Base-by-base conservation (phyloP, 495 filamentous ascomycete genomes). In the Chaetomium tenue region DNA sequence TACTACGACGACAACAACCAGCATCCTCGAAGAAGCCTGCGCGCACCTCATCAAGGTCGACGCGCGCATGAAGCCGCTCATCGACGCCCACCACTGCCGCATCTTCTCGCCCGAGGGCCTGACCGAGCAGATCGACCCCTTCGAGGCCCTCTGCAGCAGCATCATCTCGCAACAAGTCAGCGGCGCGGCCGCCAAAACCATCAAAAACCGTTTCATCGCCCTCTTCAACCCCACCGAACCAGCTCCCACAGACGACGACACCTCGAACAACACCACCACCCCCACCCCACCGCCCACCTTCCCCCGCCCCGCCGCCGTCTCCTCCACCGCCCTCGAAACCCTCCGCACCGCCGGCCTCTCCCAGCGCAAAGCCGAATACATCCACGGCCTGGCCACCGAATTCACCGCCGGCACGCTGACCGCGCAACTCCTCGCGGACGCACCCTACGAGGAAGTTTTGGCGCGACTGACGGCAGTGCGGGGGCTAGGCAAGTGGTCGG, bases 111-210 rank as follows among this genome's bases (percentile, higher is more conserved):
- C 91, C 3, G 87, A 89, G 58, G 93, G 92, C 0, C 76, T 98
- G 20, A 85, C 87, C 20, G 93, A 97, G 76, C 77, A 86, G 66
- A 83, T 96, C 65, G 90, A 98, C 74, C 93, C 94, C 4, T 98
- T 97, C 72, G 87, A 86, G 58, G 88, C 87, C 60, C 82, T 98
- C 47, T 82, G 83, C 26, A 90, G 86, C 73, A 88, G 91, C 53
- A 97, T 98, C 68, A 96, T 98, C 63, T 91, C 91, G 51, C 94
- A 98, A 75, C 94, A 98, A 74, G 93, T 98, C 15, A 94, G 91
- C 20, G 91, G 93, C 20, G 91, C 91, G 5, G 94, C 94, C 3
- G 95, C 94, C 26, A 88, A 84, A 63, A 87, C 89, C 5, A 97
- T 98, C 71, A 91, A 91, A 66, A 84, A 83, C 16, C 92, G 89